These are phyloP conservation scores for Blastobotrys persicus DNA, from an alignment of 1,139 yeast genomes.

Conservation along the genomic window DNA sequence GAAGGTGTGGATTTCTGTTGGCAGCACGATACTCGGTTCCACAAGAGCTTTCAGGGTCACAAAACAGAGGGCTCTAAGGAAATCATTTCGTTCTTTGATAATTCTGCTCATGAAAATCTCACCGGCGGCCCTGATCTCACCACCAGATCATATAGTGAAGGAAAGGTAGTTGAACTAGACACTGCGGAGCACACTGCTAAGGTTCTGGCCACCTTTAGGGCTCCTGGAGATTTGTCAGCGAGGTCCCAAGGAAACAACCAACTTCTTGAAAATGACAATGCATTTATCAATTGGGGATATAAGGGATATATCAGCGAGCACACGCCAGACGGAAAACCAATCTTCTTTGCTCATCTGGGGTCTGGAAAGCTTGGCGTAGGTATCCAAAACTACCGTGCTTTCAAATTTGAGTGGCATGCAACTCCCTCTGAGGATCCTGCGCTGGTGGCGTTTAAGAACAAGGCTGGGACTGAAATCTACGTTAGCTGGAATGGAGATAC, in stretches of 20 bases:
- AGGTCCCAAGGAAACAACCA: constrained; percentile 44
- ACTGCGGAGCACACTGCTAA: constrained; percentile 36
- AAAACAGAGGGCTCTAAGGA: not conserved
- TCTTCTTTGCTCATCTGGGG: constrained; percentile 42
- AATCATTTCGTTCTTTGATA: constrained; percentile 40
- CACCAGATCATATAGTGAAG: constrained; percentile 36
- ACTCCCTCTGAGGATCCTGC: constrained; percentile 40
- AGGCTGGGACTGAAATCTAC: constrained; percentile 31
- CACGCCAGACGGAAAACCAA: constrained; percentile 33
- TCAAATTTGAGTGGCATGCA: constrained; percentile 42
- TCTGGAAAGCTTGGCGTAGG: constrained; percentile 34
- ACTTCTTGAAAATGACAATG: constrained; percentile 39
- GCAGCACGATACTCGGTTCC: constrained; percentile 6
- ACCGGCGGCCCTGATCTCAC: constrained; percentile 34
- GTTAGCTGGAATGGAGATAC: constrained; percentile 47
- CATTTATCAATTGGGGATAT: constrained; percentile 44
- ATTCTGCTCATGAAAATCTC: constrained; percentile 42
- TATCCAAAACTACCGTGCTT: constrained; percentile 42
- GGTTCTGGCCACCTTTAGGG: constrained; percentile 32
- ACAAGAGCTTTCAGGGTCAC: constrained; percentile 2
- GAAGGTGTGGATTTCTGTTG: constrained; percentile 3
- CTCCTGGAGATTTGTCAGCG: constrained; percentile 34
- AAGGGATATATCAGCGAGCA: constrained; percentile 43
- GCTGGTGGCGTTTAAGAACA: constrained; percentile 22
- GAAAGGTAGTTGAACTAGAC: constrained; percentile 40